These are phyloP conservation scores for Strigomonas culicis DNA, from an alignment of 208 protist genomes.

Conservation along the genomic window DNA sequence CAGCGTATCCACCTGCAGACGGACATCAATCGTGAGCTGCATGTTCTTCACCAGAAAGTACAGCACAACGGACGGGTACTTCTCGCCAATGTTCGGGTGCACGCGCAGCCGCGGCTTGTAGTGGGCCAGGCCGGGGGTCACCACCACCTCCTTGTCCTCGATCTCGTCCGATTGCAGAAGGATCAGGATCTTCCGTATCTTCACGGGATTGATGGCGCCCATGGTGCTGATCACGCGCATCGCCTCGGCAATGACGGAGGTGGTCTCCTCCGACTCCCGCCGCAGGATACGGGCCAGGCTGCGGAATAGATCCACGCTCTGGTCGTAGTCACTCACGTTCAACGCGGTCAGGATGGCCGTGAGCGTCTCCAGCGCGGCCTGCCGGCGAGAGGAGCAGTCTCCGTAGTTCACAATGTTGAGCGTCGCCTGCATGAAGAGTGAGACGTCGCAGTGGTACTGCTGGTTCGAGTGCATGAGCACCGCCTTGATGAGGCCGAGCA, in stretches of 20 bases:
- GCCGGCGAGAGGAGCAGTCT: slow-evolving; percentile 63
- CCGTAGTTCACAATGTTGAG: slow-evolving; percentile 67
- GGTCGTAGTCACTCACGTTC: slow-evolving; percentile 39
- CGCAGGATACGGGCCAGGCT: slow-evolving; percentile 74
- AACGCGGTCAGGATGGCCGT: slow-evolving; percentile 74
- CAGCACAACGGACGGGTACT: slow-evolving; percentile 74
- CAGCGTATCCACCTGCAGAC: slow-evolving; percentile 71
- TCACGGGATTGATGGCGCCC: slow-evolving; percentile 79
- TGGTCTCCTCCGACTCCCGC: slow-evolving; percentile 68
- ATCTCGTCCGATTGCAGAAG: slow-evolving; percentile 74
- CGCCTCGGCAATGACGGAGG: slow-evolving; percentile 56
- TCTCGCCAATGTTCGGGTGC: slow-evolving; percentile 61
- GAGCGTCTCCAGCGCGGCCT: slow-evolving; percentile 69
- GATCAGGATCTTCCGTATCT: slow-evolving; percentile 59
- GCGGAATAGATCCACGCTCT: slow-evolving; percentile 63
- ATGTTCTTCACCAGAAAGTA: slow-evolving; percentile 84
- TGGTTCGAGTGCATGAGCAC: slow-evolving; percentile 66
- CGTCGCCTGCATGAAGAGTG: slow-evolving; percentile 47
- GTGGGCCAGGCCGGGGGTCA: slow-evolving; percentile 70
- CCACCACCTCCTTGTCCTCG: slow-evolving; percentile 77
- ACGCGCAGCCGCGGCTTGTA: slow-evolving; percentile 74
- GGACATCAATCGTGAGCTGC: slow-evolving; percentile 71
- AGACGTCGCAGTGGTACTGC: slow-evolving; percentile 51
- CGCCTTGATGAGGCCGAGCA: slow-evolving; percentile 65
- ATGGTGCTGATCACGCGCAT: slow-evolving; percentile 76